Base-by-base conservation (phyloP, 2,329 filamentous ascomycete genomes). In the Xylariaceae sp. region DNA sequence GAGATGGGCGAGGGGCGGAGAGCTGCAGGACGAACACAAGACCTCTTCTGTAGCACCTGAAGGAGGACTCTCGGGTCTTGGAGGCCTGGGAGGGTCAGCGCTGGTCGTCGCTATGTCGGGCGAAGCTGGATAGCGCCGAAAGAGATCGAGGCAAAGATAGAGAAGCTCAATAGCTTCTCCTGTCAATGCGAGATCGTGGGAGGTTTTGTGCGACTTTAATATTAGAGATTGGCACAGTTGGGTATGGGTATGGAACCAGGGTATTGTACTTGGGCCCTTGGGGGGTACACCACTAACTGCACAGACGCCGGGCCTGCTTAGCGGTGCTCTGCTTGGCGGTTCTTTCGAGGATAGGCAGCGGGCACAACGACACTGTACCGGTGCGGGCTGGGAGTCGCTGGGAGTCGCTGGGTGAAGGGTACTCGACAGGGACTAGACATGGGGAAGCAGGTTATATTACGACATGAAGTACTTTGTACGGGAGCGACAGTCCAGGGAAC, bases 21-120 rank as follows among this genome's bases (percentile, higher is more conserved):
- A 64, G 63, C 63, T 72, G 71, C 70, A 75, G 69, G 57, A 62
- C 53, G 51, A 48, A 55, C 48, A 55, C 55, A 56, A 57, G 52
- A 54, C 57, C 52, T 56, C 54, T 57, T 56, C 54, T 56, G 57
- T 59, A 54, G 48, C 50, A 59, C 56, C 48, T 53, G 48, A 49
- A 52, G 53, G 40, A 54, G 46, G 49, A 45, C 42, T 54, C 52
- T 44, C 30, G 43, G 51, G 45, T 53, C 49, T 55, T 52, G 50
- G 51, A 54, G 52, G 51, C 52, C 52, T 52, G 41, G 48, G 48
- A 46, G 42, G 48, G 48, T 52, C 55, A 48, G 54, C 59, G 51
- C 50, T 50, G 51, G 48, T 41, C 41, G 47, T 49, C 49, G 51
- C 53, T 57, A 49, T 35, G 55, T 53, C 46, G 53, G 50, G 48